phyloP scores from a whole-genome alignment of 2,329 filamentous ascomycete species.

The Colletotrichum kahawae region DNA sequence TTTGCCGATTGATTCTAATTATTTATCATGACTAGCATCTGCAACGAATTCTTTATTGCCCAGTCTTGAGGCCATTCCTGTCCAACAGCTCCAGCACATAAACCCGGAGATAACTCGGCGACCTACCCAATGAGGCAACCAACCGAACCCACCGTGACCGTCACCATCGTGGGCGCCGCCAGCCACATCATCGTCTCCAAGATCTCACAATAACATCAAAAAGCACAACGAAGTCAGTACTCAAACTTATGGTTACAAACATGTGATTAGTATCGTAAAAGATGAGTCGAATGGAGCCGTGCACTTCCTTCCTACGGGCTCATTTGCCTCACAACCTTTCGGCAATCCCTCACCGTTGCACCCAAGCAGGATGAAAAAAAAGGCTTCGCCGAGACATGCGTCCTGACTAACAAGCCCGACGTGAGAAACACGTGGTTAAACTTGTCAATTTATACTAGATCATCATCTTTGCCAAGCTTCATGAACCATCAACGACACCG shows the following conservation, averaged over 20 bases:
- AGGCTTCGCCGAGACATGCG: neutral
- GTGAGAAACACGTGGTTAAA: neutral
- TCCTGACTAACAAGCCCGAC: neutral
- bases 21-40: neutral
- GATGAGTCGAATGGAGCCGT: neutral
- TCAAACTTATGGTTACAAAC: neutral
- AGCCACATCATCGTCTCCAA: neutral
- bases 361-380: neutral
- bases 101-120: neutral
- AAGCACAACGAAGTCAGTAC: neutral
- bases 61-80: accelerated
- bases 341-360: neutral
- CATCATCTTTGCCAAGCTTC: neutral
- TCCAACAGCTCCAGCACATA: neutral
- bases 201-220: neutral
- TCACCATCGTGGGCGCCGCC: no score
- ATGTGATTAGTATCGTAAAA: neutral
- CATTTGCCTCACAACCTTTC: neutral
- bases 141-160: neutral
- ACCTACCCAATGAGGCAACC: neutral
- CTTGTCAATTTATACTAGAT: neutral
- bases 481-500: neutral
- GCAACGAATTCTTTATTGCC: neutral
- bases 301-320: neutral
- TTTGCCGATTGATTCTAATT: no score